A percentile compares a stretch with the other conserved stretches of the same genome.
Evolutionary conservation across 2,329 filamentous ascomycete genomes (phyloP).

Genomic region (Penicillium decumbens): DNA sequence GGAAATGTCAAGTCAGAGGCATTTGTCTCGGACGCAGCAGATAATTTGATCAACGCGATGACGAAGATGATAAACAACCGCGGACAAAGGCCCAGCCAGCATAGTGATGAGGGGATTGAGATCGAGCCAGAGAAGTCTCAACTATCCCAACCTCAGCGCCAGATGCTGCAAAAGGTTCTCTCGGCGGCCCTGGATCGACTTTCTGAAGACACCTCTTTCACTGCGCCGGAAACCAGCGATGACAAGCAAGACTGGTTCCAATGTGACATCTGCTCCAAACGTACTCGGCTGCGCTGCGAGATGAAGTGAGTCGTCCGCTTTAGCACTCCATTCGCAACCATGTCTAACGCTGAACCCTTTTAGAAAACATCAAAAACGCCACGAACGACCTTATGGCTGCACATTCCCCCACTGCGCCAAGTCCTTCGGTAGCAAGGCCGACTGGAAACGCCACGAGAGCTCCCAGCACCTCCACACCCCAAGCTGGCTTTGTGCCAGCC

Average conservation of each 20-base stretch:
- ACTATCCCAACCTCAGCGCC: slow-evolving; percentile 28
- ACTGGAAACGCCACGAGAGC: slow-evolving; percentile 89
- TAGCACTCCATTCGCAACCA: neutral
- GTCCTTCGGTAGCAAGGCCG: slow-evolving; percentile 83
- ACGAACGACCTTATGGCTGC: slow-evolving; percentile 76
- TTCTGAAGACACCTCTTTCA: slow-evolving; percentile 11
- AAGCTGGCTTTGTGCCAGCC: slow-evolving; percentile 64
- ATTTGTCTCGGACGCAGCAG: slow-evolving; percentile 28
- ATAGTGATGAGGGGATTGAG: slow-evolving; percentile 21
- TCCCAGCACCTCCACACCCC: slow-evolving; percentile 69
- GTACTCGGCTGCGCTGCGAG: slow-evolving; percentile 33
- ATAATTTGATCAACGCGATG: slow-evolving; percentile 33
- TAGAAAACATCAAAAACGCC: slow-evolving; percentile 80
- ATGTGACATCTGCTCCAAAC: slow-evolving; percentile 31
- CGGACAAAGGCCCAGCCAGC: slow-evolving; percentile 20
- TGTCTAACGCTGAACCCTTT: neutral
- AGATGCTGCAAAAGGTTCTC: slow-evolving; percentile 33
- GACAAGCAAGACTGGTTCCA: slow-evolving; percentile 28
- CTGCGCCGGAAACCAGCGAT: slow-evolving; percentile 2
- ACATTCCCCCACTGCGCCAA: slow-evolving; percentile 67
- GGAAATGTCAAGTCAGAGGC: slow-evolving; percentile 16
- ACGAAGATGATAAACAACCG: slow-evolving; percentile 31
- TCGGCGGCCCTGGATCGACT: slow-evolving; percentile 28
- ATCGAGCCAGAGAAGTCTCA: slow-evolving; percentile 17
- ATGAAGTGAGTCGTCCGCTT: slow-evolving; percentile 31